Conservation (phyloP, 2,329 filamentous ascomycete species). For the Colletotrichum plurivorum region DNA sequence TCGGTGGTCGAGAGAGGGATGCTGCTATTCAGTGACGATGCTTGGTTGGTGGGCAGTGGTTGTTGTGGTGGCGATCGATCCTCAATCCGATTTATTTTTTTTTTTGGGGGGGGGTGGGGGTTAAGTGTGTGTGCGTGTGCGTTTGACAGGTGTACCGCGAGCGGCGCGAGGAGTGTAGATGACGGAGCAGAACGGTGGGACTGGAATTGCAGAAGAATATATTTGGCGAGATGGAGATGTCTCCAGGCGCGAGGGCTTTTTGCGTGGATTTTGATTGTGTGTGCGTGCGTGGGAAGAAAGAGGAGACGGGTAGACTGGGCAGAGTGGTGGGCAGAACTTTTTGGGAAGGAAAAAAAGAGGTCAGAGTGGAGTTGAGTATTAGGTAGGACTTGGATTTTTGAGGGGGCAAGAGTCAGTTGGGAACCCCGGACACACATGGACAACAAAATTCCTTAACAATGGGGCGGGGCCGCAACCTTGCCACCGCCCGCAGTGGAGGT, state of each 20-base stretch:
- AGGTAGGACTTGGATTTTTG: background rate
- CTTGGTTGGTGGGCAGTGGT: conserved; percentile 8
- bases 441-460: conserved; percentile 32
- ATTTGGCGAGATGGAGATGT: conserved; percentile 11
- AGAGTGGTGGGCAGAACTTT: conserved; percentile 12
- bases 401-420: conserved; percentile 16
- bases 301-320: conserved; percentile 17
- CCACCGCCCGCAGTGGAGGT: background rate
- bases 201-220: conserved; percentile 14
- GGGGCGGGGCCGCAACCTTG: conserved; percentile 23
- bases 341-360: background rate
- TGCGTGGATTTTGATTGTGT: conserved; percentile 15
- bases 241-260: conserved; percentile 9
- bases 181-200: conserved; percentile 19
- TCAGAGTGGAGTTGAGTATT: conserved; percentile 16
- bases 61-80: conserved; percentile 19
- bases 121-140: conserved; percentile 5
- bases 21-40: conserved; percentile 15
- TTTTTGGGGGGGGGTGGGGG: background rate
- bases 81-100: conserved; percentile 14
- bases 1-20: conserved; percentile 30
- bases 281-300: conserved; percentile 18
- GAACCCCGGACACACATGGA: conserved; percentile 20
- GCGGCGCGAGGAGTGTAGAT: conserved; percentile 17
- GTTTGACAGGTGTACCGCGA: conserved; percentile 11